Evolutionary conservation across 2,329 filamentous ascomycete species (phyloP).

Genomic region (Aspergillus sergii): DNA sequence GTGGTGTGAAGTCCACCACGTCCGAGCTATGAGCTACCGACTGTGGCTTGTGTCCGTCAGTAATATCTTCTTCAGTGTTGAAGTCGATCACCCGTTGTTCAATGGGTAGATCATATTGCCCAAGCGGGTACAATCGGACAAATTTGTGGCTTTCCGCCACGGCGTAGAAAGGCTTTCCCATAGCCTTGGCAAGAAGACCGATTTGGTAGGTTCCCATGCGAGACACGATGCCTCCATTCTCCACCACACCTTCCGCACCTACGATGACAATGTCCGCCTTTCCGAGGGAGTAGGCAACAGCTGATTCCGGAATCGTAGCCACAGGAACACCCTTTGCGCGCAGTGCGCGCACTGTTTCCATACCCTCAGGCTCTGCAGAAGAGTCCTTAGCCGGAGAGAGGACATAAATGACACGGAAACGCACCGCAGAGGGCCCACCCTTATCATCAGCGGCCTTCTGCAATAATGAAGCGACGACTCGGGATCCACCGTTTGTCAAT

Average conservation of each 20-base stretch:
- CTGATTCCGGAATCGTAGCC: slow-evolving; percentile 74
- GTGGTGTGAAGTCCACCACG: slow-evolving; percentile 56
- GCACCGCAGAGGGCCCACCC: slow-evolving; percentile 57
- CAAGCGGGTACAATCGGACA: slow-evolving; percentile 79
- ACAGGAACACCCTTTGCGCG: slow-evolving; percentile 77
- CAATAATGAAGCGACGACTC: slow-evolving; percentile 79
- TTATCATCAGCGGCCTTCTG: slow-evolving; percentile 70
- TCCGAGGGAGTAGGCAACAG: slow-evolving; percentile 76
- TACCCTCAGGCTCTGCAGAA: slow-evolving; percentile 61
- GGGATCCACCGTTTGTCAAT: slow-evolving; percentile 85
- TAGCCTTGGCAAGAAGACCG: slow-evolving; percentile 73
- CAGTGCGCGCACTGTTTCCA: slow-evolving; percentile 70
- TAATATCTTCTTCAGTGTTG: slow-evolving; percentile 56
- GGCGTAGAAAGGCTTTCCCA: slow-evolving; percentile 81
- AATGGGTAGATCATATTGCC: slow-evolving; percentile 79
- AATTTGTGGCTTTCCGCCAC: slow-evolving; percentile 97
- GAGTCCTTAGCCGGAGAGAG: slow-evolving; percentile 43
- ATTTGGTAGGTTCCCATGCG: slow-evolving; percentile 86
- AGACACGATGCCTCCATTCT: slow-evolving; percentile 91
- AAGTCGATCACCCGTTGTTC: slow-evolving; percentile 79
- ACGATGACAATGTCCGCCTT: slow-evolving; percentile 71
- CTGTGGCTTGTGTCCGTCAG: slow-evolving; percentile 49
- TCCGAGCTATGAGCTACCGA: slow-evolving; percentile 32
- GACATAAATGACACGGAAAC: slow-evolving; percentile 84
- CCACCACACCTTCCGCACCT: slow-evolving; percentile 80